Evolutionary conservation across 768 basidiomycete genomes (phyloP).

Genomic region (Trametes villosa): DNA sequence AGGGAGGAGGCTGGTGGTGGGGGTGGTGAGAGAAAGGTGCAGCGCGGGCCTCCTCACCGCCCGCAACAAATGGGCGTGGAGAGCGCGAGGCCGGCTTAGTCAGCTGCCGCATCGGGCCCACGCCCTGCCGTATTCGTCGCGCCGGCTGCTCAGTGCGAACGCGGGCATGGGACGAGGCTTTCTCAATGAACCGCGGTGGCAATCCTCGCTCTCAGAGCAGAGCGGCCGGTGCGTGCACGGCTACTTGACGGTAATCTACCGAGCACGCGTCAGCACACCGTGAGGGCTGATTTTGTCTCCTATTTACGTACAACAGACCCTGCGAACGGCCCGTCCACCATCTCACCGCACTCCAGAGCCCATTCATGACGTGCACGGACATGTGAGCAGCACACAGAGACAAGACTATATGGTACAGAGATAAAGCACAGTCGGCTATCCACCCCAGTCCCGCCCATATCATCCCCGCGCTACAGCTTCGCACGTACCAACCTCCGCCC

Average conservation of each 20-base stretch:
- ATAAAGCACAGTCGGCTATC: background rate
- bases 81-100: constrained; percentile 24
- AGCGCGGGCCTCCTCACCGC: constrained; percentile 9
- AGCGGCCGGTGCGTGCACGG: background rate
- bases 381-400: too few relatives aligned
- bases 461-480: constrained; percentile 7
- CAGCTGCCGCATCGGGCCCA: constrained; percentile 11
- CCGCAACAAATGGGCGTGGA: constrained; percentile 21
- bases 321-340: background rate
- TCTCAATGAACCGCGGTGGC: background rate
- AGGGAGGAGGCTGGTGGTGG: background rate
- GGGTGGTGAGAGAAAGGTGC: constrained; percentile 9
- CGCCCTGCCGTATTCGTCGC: constrained; percentile 1
- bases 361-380: background rate
- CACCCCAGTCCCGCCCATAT: background rate
- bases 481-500: background rate
- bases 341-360: background rate
- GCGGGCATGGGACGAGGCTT: background rate
- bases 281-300: constrained; percentile 1
- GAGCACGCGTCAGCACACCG: background rate
- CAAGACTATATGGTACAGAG: background rate
- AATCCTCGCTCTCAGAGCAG: background rate
- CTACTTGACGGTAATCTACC: background rate
- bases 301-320: constrained; percentile 2
- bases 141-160: background rate